These are phyloP conservation scores for Cyberlindnera japonica DNA, from an alignment of 805 yeast species.

Conservation along the genomic window DNA sequence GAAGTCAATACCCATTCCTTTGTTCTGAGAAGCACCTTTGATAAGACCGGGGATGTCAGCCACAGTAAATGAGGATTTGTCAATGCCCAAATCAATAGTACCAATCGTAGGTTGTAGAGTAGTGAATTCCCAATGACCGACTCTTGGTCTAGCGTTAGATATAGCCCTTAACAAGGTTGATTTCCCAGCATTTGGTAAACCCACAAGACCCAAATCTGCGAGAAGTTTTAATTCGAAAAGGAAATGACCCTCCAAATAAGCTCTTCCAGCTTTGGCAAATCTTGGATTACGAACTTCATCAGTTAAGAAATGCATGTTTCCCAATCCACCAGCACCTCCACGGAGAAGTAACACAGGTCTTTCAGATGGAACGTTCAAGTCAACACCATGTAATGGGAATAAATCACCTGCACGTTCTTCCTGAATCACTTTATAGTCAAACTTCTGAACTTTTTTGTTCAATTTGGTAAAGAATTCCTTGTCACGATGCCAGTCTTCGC, in stretches of 20 bases:
- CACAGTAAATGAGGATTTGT: conserved; percentile 70
- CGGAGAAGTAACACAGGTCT: conserved; percentile 65
- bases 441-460: conserved; percentile 57
- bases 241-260: conserved; percentile 61
- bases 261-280: conserved; percentile 78
- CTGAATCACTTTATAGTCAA: conserved; percentile 54
- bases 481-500: conserved; percentile 62
- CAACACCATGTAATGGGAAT: conserved; percentile 82
- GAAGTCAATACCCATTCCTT: conserved; percentile 93
- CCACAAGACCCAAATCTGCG: conserved; percentile 93
- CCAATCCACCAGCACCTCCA: conserved; percentile 95
- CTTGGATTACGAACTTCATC: conserved; percentile 83
- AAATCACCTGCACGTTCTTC: conserved; percentile 62
- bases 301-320: conserved; percentile 92
- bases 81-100: conserved; percentile 66
- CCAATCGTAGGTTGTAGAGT: conserved; percentile 92
- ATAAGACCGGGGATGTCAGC: conserved; percentile 98
- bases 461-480: conserved; percentile 65
- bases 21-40: conserved; percentile 77
- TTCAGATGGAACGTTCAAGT: conserved; percentile 55
- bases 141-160: conserved; percentile 82
- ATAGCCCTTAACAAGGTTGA: conserved; percentile 84
- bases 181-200: conserved; percentile 96
- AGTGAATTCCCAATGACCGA: conserved; percentile 97
- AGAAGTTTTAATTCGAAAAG: conserved; percentile 80